Conservation (phyloP, 805 yeast species). For the Wickerhamiella azymoides region DNA sequence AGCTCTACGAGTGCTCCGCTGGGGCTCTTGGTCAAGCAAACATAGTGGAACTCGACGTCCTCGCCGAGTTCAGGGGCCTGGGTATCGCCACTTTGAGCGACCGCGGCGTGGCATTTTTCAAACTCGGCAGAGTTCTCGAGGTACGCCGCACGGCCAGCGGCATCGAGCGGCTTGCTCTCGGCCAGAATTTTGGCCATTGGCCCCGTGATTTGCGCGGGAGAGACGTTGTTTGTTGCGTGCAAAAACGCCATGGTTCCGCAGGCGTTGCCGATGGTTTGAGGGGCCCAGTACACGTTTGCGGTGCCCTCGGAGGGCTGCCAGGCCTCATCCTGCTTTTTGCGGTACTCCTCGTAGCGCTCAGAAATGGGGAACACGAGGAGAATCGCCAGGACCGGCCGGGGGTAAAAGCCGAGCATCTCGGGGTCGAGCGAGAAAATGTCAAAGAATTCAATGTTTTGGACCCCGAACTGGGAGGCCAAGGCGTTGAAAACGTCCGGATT, state of each 20-base stretch:
- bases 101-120: conserved; percentile 29
- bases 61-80: conserved; percentile 31
- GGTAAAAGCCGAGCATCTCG: conserved; percentile 64
- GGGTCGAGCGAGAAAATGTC: conserved; percentile 84
- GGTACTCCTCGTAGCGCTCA: conserved; percentile 39
- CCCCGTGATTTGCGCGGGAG: conserved; percentile 21
- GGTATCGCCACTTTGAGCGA: conserved; percentile 28
- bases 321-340: conserved; percentile 29
- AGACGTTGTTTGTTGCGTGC: conserved; percentile 38
- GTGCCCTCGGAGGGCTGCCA: conserved; percentile 10
- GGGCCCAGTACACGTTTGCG: conserved; percentile 51
- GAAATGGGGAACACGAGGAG: conserved; percentile 77
- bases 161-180: conserved; percentile 17
- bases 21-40: conserved; percentile 44
- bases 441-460: conserved; percentile 47
- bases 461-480: conserved; percentile 56
- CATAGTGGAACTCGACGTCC: conserved; percentile 54
- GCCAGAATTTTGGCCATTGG: conserved; percentile 18
- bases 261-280: conserved; percentile 73
- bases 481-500: conserved; percentile 72
- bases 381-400: conserved; percentile 65
- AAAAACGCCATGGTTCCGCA: conserved; percentile 87
- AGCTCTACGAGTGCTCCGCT: conserved; percentile 57
- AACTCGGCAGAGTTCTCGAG: conserved; percentile 31
- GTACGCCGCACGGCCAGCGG: conserved; percentile 29